Evolutionary conservation across 106 monocot genomes (phyloP), one percentile per base, ranked within the genome.

Genomic region (Amphibolis antarctica): DNA sequence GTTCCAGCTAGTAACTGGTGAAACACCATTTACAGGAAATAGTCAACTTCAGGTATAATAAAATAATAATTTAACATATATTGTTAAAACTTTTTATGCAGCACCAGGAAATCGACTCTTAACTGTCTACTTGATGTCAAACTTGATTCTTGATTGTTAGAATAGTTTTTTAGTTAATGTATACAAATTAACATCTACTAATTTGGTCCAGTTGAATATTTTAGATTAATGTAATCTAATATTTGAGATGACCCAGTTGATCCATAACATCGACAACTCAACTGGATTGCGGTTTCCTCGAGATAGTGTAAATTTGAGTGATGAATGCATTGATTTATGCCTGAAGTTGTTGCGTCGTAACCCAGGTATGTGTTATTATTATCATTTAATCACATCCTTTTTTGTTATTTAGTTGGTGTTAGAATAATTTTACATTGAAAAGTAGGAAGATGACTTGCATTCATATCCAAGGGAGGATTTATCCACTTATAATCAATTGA

Each of bases 321-420:
- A 23, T 74, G 78, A 82, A 21, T 98, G 90, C 70, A 73, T 90
- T 69, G 90, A 98, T 79, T 82, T 98, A 67, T 98, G 96, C 67
- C 80, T 70, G 62, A 98, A 79, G 72, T 75, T 98, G 65, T 77
- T 98, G 29, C 77, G 82, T 17, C 79, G 79, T 31, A 87, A 90
- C 81, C 86, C 90, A 80, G 86, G 96, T 89, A 72, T 49, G 13
- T 49, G 49, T 15, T 19, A 49, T 49, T 49, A 17, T 12, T 49
- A 14, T 49, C 49, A 14, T 15, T 49, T 17, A 49, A 49, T 49
- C n/a, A 19, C 49, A 49, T 4, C 36, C 4, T 36, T 36, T 49
- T 49, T 19, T 19, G 12, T 49, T 49, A 49, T 49, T 49, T 49
- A 13, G 12, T 49, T 4, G n/a, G 12, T n/a, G n/a, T n/a, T n/a